Base-by-base conservation (phyloP, 2,329 filamentous ascomycete species). In the Exserohilum turcica region DNA sequence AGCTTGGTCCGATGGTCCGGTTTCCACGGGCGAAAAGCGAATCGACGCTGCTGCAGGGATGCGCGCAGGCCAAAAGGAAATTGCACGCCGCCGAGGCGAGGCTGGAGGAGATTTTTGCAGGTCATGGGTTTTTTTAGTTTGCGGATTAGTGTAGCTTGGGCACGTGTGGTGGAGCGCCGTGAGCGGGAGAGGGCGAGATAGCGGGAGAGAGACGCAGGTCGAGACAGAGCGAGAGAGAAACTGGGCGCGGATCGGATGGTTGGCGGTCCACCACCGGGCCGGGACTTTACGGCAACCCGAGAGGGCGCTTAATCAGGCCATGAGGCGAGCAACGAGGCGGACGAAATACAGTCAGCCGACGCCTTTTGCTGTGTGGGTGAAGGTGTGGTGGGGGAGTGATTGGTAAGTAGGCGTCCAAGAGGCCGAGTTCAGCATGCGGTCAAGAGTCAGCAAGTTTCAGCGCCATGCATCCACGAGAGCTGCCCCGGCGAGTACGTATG, bases 271-370 rank as follows among this genome's bases (percentile, higher is more conserved):
- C 21, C 21, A 24, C 21, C 53, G 56, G 52, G 39, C 32, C 52
- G 63, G 64, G 64, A 64, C 53, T 45, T 43, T 63, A 38, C 54
- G 43, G 61, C 43, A 46, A 58, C 52, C 64, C 64, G 64, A 54
- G 64, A 54, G 35, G 63, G 64, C 61, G 64, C 50, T 50, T 61
- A 64, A 46, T 54, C 56, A 52, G 56, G 56, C 56, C 24, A 51
- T 50, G 24, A 24, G 21, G 39, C 32, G 39, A 24, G 21, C 21
- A 24, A n/a, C n/a, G n/a, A 24, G 21, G 21, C 21, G 21, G 21
- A 24, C 21, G 27, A 49, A 29, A 39, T 32, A 57, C 55, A 54
- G 56, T 56, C 48, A 55, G 46, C 39, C 52, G 47, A 35, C 44
- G 50, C 45, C 36, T 48, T 48, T 39, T 33, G 16, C 21, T 5